phyloP scores from a whole-genome alignment of 345 rosid genomes.

The Arabis hirsuta region DNA sequence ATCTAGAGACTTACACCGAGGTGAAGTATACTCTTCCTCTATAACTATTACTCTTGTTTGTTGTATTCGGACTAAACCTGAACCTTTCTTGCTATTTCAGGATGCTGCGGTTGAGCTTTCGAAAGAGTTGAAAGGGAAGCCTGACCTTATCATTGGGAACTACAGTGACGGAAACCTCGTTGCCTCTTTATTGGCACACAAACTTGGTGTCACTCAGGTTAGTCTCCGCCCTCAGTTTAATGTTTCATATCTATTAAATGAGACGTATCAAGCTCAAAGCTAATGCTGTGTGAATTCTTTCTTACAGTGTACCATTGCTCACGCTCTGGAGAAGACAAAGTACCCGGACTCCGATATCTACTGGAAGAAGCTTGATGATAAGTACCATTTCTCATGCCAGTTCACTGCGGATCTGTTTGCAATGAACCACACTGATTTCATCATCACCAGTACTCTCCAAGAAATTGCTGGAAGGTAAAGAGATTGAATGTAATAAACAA shows the following conservation, averaged over 20 bases:
- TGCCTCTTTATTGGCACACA: slow-evolving; percentile 86
- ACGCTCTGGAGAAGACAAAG: slow-evolving; percentile 94
- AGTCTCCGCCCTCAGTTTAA: slow-evolving; percentile 16
- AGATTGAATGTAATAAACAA: background rate
- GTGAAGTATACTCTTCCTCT: slow-evolving; percentile 39
- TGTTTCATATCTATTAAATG: background rate
- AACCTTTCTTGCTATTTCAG: slow-evolving; percentile 43
- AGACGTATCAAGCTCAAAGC: background rate
- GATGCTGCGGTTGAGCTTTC: slow-evolving; percentile 81
- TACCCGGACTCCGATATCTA: slow-evolving; percentile 95
- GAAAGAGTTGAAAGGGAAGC: slow-evolving; percentile 86
- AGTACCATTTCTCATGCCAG: slow-evolving; percentile 96
- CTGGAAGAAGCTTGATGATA: slow-evolving; percentile 90
- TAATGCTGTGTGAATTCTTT: background rate
- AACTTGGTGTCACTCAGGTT: slow-evolving; percentile 93
- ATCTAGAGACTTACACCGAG: slow-evolving; percentile 89
- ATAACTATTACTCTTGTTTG: background rate
- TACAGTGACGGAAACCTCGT: slow-evolving; percentile 97
- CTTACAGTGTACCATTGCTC: slow-evolving; percentile 91
- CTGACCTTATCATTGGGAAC: slow-evolving; percentile 91
- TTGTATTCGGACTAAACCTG: slow-evolving; percentile 2
- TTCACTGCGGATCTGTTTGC: slow-evolving; percentile 93
- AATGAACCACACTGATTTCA: slow-evolving; percentile 97
- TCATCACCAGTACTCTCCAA: slow-evolving; percentile 97
- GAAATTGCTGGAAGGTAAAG: slow-evolving; percentile 96